phyloP scores from a whole-genome alignment of 768 basidiomycete species.

The Macrolepiota dolichaula region DNA sequence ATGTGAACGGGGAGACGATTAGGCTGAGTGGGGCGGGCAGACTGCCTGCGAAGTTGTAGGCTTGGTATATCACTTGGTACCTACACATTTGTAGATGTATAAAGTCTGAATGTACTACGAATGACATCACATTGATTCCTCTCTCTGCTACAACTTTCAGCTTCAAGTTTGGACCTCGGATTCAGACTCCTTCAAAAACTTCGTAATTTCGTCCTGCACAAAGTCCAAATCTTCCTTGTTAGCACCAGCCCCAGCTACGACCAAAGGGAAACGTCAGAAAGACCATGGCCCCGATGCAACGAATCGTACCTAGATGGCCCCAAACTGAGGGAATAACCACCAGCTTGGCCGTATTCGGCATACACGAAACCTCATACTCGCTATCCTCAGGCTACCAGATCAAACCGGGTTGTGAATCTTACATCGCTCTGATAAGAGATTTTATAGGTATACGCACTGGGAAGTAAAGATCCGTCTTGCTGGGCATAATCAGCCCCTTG shows the following conservation, averaged over 20 bases:
- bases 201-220: constrained; percentile 37
- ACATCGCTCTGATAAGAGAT: neutral
- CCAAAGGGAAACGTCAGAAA: neutral
- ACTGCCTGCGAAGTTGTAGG: constrained; percentile 33
- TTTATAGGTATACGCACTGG: constrained; percentile 28
- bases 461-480: constrained; percentile 58
- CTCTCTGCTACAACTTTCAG: no score
- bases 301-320: constrained; percentile 51
- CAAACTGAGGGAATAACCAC: constrained; percentile 54
- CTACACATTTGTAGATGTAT: neutral
- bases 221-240: constrained; percentile 38
- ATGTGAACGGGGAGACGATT: constrained; percentile 54
- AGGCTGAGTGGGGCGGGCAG: constrained; percentile 42
- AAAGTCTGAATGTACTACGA: neutral
- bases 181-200: constrained; percentile 36
- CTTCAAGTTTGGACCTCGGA: neutral
- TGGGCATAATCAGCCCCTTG: constrained; percentile 54
- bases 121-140: neutral
- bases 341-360: constrained; percentile 39
- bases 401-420: neutral
- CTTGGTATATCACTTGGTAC: neutral
- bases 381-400: constrained; percentile 48
- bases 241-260: constrained; percentile 40
- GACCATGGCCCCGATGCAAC: neutral
- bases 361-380: constrained; percentile 39